Conservation (phyloP, 129 eudicot genomes). For the Oenanthe sinensis region DNA sequence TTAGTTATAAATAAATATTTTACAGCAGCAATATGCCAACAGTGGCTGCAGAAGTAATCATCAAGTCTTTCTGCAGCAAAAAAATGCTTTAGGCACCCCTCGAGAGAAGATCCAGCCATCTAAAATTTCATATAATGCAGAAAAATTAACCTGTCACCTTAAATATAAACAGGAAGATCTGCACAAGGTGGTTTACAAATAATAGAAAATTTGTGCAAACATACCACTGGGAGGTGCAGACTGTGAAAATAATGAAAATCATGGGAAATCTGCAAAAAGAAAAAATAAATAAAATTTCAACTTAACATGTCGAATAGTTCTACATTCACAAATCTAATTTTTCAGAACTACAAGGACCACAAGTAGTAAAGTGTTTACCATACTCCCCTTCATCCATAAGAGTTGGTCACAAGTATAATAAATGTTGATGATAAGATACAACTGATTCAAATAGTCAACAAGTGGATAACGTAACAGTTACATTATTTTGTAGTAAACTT, state of each 20-base stretch:
- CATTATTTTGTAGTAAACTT: background rate
- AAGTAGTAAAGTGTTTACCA: background rate
- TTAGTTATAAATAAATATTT: conserved; percentile 33
- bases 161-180: conserved; percentile 4
- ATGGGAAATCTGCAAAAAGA: conserved; percentile 66
- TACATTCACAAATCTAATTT: background rate
- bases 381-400: background rate
- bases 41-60: conserved; percentile 64
- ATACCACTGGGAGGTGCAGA: conserved; percentile 58
- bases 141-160: background rate
- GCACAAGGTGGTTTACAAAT: background rate
- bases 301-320: background rate
- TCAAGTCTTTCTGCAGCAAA: conserved; percentile 69
- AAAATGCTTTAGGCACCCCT: conserved; percentile 66
- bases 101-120: conserved; percentile 70
- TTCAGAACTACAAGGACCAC: background rate
- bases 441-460: background rate
- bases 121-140: conserved; percentile 15
- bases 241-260: conserved; percentile 75
- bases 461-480: background rate
- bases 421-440: background rate
- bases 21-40: conserved; percentile 80
- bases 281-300: background rate
- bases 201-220: background rate
- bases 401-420: background rate